Evolutionary conservation across 805 yeast genomes (phyloP).

Genomic region (Candida boleticola): DNA sequence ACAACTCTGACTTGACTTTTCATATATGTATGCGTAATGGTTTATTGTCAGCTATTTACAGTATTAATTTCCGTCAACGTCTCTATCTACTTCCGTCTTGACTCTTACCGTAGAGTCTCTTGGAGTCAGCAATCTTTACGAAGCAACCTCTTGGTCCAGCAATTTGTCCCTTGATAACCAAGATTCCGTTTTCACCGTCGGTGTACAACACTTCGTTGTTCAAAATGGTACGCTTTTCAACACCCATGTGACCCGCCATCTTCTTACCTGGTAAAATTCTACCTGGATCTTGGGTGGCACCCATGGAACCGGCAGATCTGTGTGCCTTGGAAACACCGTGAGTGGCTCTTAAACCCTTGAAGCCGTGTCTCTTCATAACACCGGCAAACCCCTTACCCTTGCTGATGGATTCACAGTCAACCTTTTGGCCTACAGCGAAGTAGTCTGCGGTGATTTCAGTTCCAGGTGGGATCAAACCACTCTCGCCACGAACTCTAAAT

Average conservation of each 20-base stretch:
- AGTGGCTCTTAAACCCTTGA: slow-evolving; percentile 84
- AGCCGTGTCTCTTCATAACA: slow-evolving; percentile 94
- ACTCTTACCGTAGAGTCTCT: slow-evolving; percentile 46
- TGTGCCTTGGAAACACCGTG: slow-evolving; percentile 95
- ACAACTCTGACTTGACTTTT: no score
- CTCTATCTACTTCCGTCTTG: slow-evolving; percentile 7
- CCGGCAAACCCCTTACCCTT: slow-evolving; percentile 98
- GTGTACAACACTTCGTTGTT: slow-evolving; percentile 76
- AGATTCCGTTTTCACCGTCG: slow-evolving; percentile 76
- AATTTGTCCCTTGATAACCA: slow-evolving; percentile 84
- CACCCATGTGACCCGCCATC: slow-evolving; percentile 98
- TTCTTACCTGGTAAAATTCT: slow-evolving; percentile 95
- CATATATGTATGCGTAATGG: no score
- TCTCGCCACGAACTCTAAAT: slow-evolving; percentile 69
- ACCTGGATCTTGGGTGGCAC: slow-evolving; percentile 94
- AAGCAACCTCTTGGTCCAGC: slow-evolving; percentile 83
- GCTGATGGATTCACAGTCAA: slow-evolving; percentile 74
- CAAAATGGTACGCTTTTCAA: slow-evolving; percentile 65
- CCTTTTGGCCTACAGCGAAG: slow-evolving; percentile 77
- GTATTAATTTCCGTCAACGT: not conserved
- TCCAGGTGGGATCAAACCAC: slow-evolving; percentile 73
- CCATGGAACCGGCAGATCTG: slow-evolving; percentile 96
- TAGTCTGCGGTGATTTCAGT: slow-evolving; percentile 79
- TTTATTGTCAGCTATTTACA: no score
- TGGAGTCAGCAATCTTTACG: slow-evolving; percentile 78